Evolutionary conservation across 371 early-diverging fungal species (phyloP).

Genomic region (Saksenaea vasiformis): DNA sequence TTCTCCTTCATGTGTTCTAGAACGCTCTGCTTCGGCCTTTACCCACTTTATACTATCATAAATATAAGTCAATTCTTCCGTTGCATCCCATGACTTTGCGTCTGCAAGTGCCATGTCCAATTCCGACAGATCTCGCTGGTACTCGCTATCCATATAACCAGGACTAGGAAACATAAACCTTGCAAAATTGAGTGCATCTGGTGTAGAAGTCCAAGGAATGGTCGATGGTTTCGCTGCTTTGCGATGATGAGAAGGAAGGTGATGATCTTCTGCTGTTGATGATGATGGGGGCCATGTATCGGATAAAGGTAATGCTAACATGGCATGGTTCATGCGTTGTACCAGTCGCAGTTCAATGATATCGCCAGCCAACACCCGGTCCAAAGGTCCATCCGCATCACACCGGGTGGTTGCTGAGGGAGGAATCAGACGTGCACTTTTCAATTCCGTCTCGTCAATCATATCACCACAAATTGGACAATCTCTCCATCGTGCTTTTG

Average conservation of each 20-base stretch:
- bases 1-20: background rate
- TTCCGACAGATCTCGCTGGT: constrained; percentile 41
- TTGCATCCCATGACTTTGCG: constrained; percentile 31
- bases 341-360: constrained; percentile 57
- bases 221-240: constrained; percentile 12
- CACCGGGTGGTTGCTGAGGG: background rate
- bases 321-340: constrained; percentile 57
- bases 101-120: constrained; percentile 45
- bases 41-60: constrained; percentile 37
- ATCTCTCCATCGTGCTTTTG: constrained; percentile 57
- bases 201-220: constrained; percentile 18
- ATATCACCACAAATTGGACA: constrained; percentile 87
- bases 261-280: too few species aligned
- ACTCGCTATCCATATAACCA: constrained; percentile 40
- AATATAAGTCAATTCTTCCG: constrained; percentile 40
- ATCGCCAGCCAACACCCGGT: constrained; percentile 26
- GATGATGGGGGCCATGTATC: constrained; percentile 57
- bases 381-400: background rate
- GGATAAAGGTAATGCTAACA: constrained; percentile 65
- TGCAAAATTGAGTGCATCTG: constrained; percentile 45
- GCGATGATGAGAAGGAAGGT: constrained; percentile 19
- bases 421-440: constrained; percentile 50
- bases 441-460: constrained; percentile 67
- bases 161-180: constrained; percentile 53
- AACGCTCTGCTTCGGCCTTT: background rate